Evolutionary conservation across 2,329 filamentous ascomycete species (phyloP), one percentile per base, ranked within the genome.

Genomic region (Scolecobasidium constrictum): DNA sequence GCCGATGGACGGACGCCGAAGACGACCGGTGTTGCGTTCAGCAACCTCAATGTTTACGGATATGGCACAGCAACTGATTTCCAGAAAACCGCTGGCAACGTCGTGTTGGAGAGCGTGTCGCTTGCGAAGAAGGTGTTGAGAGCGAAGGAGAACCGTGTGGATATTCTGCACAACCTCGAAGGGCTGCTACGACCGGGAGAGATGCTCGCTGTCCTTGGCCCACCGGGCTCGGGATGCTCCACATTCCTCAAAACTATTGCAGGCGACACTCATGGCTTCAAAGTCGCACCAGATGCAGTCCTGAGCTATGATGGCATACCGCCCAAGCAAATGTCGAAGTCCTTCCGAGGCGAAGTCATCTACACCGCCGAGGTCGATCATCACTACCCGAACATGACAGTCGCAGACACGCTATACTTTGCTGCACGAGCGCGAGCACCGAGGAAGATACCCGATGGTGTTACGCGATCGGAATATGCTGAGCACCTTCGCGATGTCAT

Each of bases 301-400:
- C 56, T 64, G 20, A 57, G 51, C 5, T 64, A 81, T 50, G 74
- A 73, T 15, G 72, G 73, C 6, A 73, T 72, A 1, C 62, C 69
- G 49, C 64, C 72, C 0, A 54, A 65, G 7, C 62, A 61, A 12
- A 73, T 75, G 68, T 58, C 53, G 3, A 68, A 72, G 48, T 67
- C 79, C 51, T 83, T 80, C 53, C 71, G 75, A 46, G 78, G 77
- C 33, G 78, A 77, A 58, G 56, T 79, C 2, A 67, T 85, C 11
- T 88, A 88, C 57, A 86, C 86, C 51, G 78, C 85, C 13, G 84
- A 88, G 61, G 77, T 81, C 20, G 82, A 86, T 55, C 70, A 81
- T 19, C 83, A 87, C 55, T 88, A 86, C 48, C 78, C 83, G 0
- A 79, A 83, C 15, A 64, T 90, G 17, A 85, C 80, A 0, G 82